These are phyloP conservation scores for Malbranchea zuffiana DNA, from an alignment of 2,329 filamentous ascomycete species.

Conservation along the genomic window DNA sequence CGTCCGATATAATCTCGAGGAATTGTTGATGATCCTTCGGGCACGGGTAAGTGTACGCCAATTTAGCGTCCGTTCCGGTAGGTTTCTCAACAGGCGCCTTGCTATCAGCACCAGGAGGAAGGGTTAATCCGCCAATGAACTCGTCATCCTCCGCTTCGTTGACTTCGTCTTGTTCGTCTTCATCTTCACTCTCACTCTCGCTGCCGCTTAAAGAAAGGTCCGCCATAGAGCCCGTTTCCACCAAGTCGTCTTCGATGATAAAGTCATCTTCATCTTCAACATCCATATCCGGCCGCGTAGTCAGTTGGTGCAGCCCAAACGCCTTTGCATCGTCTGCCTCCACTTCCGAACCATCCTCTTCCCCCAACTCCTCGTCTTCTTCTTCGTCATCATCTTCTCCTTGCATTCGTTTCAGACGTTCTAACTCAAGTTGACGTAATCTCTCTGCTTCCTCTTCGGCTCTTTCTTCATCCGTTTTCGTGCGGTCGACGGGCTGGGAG, in stretches of 20 bases:
- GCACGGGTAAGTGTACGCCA: constrained; percentile 80
- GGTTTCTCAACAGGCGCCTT: constrained; percentile 19
- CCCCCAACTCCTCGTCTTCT: constrained; percentile 32
- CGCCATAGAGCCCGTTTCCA: constrained; percentile 63
- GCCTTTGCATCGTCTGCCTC: constrained; percentile 47
- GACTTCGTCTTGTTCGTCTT: constrained; percentile 45
- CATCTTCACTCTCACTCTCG: constrained; percentile 43
- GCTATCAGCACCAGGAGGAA: constrained; percentile 34
- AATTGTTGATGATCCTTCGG: constrained; percentile 69
- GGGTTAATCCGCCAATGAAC: constrained; percentile 57
- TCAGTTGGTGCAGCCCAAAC: constrained; percentile 50
- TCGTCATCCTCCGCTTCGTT: constrained; percentile 53
- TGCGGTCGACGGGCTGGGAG: constrained; percentile 74
- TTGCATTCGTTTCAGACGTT: constrained; percentile 73
- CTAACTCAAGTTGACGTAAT: constrained; percentile 70
- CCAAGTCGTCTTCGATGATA: constrained; percentile 73
- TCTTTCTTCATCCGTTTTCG: constrained; percentile 83
- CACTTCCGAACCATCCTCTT: constrained; percentile 40
- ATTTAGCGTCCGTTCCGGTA: constrained; percentile 21
- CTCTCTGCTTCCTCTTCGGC: constrained; percentile 64
- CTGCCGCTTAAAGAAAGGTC: constrained; percentile 33
- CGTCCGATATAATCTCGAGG: constrained; percentile 49
- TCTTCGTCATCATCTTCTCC: constrained; percentile 57
- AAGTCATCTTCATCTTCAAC: constrained; percentile 95
- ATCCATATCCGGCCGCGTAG: constrained; percentile 42